Conservation (phyloP, 495 filamentous ascomycete genomes). For the Penicillium simplicissimum region DNA sequence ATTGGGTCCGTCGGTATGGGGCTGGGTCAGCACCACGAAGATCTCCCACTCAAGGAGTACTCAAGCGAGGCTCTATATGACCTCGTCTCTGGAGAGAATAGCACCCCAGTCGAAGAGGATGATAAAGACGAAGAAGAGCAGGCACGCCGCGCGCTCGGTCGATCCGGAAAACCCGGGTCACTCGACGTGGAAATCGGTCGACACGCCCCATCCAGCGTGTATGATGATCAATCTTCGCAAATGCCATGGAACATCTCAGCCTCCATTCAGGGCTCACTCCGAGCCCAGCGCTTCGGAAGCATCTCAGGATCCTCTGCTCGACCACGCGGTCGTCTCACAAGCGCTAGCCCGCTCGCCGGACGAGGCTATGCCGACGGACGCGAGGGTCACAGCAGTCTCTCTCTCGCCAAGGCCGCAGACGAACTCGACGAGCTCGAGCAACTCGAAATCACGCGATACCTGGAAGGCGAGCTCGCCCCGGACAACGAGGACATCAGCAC, state of each 20-base stretch:
- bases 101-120: slow-evolving; percentile 33
- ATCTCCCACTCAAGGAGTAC: slow-evolving; percentile 54
- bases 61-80: slow-evolving; percentile 54
- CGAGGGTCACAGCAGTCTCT: slow-evolving; percentile 37
- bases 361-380: slow-evolving; percentile 48
- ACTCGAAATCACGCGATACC: slow-evolving; percentile 33
- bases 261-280: slow-evolving; percentile 58
- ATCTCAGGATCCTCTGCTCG: slow-evolving; percentile 52
- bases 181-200: slow-evolving; percentile 61
- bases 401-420: slow-evolving; percentile 37
- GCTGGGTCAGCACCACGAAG: slow-evolving; percentile 37
- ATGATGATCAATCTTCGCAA: slow-evolving; percentile 58
- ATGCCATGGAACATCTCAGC: slow-evolving; percentile 74
- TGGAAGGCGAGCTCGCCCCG: slow-evolving; percentile 32
- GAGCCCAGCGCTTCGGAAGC: slow-evolving; percentile 49
- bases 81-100: slow-evolving; percentile 47
- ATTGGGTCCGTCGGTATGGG: slow-evolving; percentile 59
- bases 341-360: slow-evolving; percentile 61
- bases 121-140: slow-evolving; percentile 37
- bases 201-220: slow-evolving; percentile 55
- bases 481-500: slow-evolving; percentile 50
- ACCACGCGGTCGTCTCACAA: slow-evolving; percentile 52
- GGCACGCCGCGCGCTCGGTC: slow-evolving; percentile 48
- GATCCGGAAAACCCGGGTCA: slow-evolving; percentile 38
- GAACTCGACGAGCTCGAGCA: slow-evolving; percentile 42